phyloP scores from a whole-genome alignment of 768 basidiomycete species.

The Lanmaoa pseudosensibilis region DNA sequence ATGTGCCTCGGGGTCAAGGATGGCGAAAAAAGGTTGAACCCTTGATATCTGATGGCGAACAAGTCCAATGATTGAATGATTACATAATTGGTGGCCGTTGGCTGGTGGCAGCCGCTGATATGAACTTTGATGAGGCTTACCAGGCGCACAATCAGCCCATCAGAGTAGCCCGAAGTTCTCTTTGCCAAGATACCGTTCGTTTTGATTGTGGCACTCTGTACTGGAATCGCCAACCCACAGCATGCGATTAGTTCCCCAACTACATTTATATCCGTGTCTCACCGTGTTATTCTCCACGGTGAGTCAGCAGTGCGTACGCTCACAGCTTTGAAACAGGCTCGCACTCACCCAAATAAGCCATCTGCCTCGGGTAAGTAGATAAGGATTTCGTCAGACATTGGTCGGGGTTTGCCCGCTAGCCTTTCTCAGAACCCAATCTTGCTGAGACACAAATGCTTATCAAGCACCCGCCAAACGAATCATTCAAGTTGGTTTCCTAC shows the following conservation, averaged over 20 bases:
- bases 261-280: neutral
- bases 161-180: neutral
- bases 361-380: conserved; percentile 15
- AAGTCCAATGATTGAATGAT: too few species aligned
- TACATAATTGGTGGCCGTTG: neutral
- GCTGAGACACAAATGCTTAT: too few species aligned
- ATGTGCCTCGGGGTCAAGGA: too few species aligned
- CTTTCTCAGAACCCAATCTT: conserved; percentile 3
- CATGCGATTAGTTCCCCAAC: neutral
- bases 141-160: neutral
- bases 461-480: conserved; percentile 4
- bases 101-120: neutral
- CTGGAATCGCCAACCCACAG: neutral
- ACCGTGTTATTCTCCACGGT: too few species aligned
- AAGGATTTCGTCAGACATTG: conserved; percentile 16
- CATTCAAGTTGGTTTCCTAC: neutral
- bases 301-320: too few species aligned
- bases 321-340: too few species aligned
- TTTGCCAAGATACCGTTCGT: neutral
- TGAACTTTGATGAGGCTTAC: too few species aligned
- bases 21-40: neutral
- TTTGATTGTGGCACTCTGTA: neutral
- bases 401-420: neutral
- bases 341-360: neutral
- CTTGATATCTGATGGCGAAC: neutral